A percentile compares a stretch with the other conserved stretches of the same genome.
These are phyloP conservation scores for Parasarocladium wereldwijsianum DNA, from an alignment of 2,329 filamentous ascomycete genomes.

Conservation along the genomic window DNA sequence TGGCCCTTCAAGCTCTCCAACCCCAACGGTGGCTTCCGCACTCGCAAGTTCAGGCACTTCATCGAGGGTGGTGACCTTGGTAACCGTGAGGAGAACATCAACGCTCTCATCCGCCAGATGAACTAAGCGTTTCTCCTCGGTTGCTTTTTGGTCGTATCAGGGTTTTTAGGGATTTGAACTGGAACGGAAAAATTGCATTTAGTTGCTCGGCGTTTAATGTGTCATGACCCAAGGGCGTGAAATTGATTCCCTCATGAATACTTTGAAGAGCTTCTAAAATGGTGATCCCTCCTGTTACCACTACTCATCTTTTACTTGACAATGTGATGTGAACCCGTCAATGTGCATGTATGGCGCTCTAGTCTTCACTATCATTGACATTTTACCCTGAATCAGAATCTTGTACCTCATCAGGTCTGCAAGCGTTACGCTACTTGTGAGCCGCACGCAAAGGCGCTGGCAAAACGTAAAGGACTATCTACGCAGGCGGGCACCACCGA, in stretches of 20 bases:
- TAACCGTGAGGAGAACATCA: constrained; percentile 98
- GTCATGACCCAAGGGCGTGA: constrained; percentile 16
- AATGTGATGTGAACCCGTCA: constrained; percentile 6
- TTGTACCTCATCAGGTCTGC: too few relatives aligned
- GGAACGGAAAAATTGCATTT: constrained; percentile 18
- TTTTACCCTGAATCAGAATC: too few relatives aligned
- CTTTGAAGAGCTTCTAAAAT: constrained; percentile 20
- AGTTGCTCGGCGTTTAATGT: constrained; percentile 26
- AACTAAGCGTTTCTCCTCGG: constrained; percentile 47
- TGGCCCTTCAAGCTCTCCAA: constrained; percentile 99
- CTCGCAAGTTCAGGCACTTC: constrained; percentile 98
- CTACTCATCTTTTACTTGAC: constrained; percentile 3
- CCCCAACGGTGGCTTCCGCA: constrained; percentile 90
- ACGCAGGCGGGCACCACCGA: too few relatives aligned
- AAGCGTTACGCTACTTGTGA: too few relatives aligned
- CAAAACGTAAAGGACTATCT: too few relatives aligned
- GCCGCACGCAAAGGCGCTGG: too few relatives aligned
- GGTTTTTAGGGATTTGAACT: constrained; percentile 10
- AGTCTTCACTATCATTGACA: too few relatives aligned
- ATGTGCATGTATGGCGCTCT: too few relatives aligned
- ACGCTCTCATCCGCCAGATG: constrained; percentile 92
- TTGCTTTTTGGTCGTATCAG: constrained; percentile 7
- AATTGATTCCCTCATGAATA: constrained; percentile 27
- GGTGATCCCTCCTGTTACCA: constrained; percentile 9
- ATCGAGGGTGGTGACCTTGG: constrained; percentile 97